Base-by-base conservation (phyloP, 2,329 filamentous ascomycete genomes). In the Neopestalotiopsis clavispora region DNA sequence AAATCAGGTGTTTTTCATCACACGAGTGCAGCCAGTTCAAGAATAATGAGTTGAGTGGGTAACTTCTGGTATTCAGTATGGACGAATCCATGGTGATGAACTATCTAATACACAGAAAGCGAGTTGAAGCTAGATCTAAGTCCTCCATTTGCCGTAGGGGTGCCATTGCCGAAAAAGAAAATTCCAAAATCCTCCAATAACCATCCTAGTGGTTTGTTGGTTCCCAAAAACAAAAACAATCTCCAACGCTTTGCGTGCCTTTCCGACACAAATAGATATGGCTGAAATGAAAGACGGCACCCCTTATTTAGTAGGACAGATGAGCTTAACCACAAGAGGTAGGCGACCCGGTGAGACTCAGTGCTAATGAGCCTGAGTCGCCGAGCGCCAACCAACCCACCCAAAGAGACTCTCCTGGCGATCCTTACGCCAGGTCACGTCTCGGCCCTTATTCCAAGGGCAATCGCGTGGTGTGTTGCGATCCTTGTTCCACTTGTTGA, bases 361-460 rank as follows among this genome's bases (percentile, higher is more conserved):
- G 30, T 34, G 10, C 59, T 62, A 62, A 17, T 62, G 59, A 62
- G 59, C 59, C 32, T 62, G 59, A 62, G 59, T 20, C 17, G 80
- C 81, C 74, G 90, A 90, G 81, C 93, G 90, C 90, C 93, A 97
- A 86, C 94, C 94, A 90, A 97, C 94, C 91, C 95, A 97, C 89
- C 97, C 94, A 85, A 95, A 84, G 49, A 57, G 17, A 78, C 91
- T 91, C 80, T 92, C 91, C 77, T 86, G 81, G 74, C 87, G 84
- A 72, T 92, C 90, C 77, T 88, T 85, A 77, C 87, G 87, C 87
- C 87, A 89, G 72, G 87, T 87, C 84, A 84, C 86, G 80, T 90
- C 87, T 83, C 87, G 85, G 72, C 84, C 84, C 78, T 86, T 87
- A 72, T 81, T 85, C 84, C 86, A 87, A 69, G 87, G 87, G 78